A percentile compares a stretch with the other conserved stretches of the same genome.
Conservation (phyloP, 208 protist genomes). For the Herpetomonas samuelpessoai region DNA sequence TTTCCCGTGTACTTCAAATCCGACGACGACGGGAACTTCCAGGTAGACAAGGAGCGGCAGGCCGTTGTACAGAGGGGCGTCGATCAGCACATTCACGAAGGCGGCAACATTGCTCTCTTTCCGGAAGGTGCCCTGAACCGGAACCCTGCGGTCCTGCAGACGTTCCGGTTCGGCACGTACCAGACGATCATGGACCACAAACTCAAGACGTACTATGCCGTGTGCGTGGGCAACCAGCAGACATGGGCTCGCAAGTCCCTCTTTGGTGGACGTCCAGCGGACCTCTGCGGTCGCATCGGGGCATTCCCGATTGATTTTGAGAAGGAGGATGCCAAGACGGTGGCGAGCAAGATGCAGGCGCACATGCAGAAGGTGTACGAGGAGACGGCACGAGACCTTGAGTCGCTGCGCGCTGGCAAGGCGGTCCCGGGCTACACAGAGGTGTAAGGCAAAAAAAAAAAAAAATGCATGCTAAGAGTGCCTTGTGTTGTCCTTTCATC, state of each 20-base stretch:
- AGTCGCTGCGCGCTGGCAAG: conserved; percentile 10
- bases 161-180: conserved; percentile 71
- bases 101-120: conserved; percentile 58
- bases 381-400: conserved; percentile 17
- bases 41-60: conserved; percentile 69
- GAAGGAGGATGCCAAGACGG: conserved; percentile 30
- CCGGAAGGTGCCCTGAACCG: conserved; percentile 72
- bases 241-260: conserved; percentile 51
- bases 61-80: conserved; percentile 38
- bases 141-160: conserved; percentile 32
- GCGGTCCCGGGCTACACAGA: conserved; percentile 3
- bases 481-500: too few species aligned
- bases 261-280: conserved; percentile 42
- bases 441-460: neutral
- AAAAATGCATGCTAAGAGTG: too few species aligned
- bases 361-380: conserved; percentile 51
- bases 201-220: conserved; percentile 48
- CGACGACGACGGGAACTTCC: conserved; percentile 46
- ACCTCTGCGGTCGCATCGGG: conserved; percentile 35
- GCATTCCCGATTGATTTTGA: conserved; percentile 40
- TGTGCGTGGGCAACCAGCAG: conserved; percentile 46
- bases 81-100: conserved; percentile 32
- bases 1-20: conserved; percentile 81
- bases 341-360: conserved; percentile 32
- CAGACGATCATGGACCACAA: conserved; percentile 47